Evolutionary conservation across 306 rosid species (phyloP).

Genomic region (Glycine tomentella): DNA sequence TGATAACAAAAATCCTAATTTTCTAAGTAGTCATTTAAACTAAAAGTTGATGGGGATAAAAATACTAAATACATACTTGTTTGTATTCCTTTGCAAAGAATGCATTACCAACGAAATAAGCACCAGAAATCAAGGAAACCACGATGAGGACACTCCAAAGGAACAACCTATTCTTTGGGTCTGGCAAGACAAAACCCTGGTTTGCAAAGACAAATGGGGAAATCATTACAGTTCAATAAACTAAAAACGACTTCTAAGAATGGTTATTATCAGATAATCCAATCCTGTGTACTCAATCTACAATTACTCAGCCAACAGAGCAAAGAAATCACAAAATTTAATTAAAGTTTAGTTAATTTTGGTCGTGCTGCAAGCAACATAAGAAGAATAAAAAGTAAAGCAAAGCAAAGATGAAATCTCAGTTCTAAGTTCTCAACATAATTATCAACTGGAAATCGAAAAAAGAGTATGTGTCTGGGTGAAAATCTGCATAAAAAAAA

Average conservation of each 20-base stretch:
- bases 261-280: background rate
- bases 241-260: background rate
- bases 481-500: too few species aligned
- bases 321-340: constrained; percentile 13
- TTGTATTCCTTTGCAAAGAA: constrained; percentile 67
- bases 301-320: background rate
- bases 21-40: background rate
- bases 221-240: constrained; percentile 15
- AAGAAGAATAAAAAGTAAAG: background rate
- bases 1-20: background rate
- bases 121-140: constrained; percentile 67
- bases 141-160: constrained; percentile 63
- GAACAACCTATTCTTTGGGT: constrained; percentile 66
- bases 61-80: constrained; percentile 51
- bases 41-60: background rate
- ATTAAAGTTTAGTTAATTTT: background rate
- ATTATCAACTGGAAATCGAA: too few species aligned
- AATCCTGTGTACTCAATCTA: background rate
- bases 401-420: too few species aligned
- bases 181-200: constrained; percentile 62
- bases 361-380: background rate
- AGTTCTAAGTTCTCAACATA: too few species aligned
- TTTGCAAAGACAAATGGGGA: constrained; percentile 20
- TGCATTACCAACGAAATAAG: constrained; percentile 66
- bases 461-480: too few species aligned